Conservation (phyloP, 2,329 filamentous ascomycete genomes). For the Aureobasidium sp. region DNA sequence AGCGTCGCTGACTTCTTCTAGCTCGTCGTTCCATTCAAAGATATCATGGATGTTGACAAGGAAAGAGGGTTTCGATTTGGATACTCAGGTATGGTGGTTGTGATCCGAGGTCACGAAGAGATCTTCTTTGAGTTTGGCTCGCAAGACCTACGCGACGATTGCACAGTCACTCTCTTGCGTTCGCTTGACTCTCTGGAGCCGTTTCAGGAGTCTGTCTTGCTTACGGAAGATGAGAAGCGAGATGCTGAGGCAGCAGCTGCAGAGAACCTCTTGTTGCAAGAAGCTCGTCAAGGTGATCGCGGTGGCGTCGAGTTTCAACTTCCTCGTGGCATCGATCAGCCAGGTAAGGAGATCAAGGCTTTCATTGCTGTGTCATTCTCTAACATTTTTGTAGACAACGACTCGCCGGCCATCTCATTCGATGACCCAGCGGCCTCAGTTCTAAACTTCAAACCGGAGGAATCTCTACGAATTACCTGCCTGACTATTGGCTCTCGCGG, state of each 20-base stretch:
- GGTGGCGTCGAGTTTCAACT: slow-evolving; percentile 33
- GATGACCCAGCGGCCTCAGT: slow-evolving; percentile 85
- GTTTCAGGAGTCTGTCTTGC: slow-evolving; percentile 60
- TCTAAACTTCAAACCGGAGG: slow-evolving; percentile 79
- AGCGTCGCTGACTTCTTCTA: slow-evolving; percentile 13
- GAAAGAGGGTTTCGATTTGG: slow-evolving; percentile 91
- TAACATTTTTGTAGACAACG: slow-evolving; percentile 28
- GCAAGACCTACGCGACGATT: slow-evolving; percentile 76
- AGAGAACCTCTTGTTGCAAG: slow-evolving; percentile 67
- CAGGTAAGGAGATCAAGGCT: slow-evolving; percentile 1
- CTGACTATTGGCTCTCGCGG: slow-evolving; percentile 92
- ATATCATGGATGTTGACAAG: slow-evolving; percentile 89
- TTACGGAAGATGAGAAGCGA: slow-evolving; percentile 61
- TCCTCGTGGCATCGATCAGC: slow-evolving; percentile 21
- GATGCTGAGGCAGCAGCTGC: slow-evolving; percentile 68
- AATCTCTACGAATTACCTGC: slow-evolving; percentile 78
- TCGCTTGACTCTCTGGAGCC: slow-evolving; percentile 66
- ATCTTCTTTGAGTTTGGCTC: slow-evolving; percentile 90
- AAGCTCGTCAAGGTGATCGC: slow-evolving; percentile 53
- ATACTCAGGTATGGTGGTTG: slow-evolving; percentile 84
- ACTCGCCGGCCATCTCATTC: slow-evolving; percentile 71
- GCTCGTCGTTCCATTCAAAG: slow-evolving; percentile 79
- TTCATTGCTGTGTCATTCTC: background rate
- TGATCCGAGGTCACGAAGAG: slow-evolving; percentile 90
- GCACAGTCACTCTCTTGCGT: slow-evolving; percentile 71